Base-by-base conservation (phyloP, 1,284 basidiomycete species). In the Tilletia walkeri region DNA sequence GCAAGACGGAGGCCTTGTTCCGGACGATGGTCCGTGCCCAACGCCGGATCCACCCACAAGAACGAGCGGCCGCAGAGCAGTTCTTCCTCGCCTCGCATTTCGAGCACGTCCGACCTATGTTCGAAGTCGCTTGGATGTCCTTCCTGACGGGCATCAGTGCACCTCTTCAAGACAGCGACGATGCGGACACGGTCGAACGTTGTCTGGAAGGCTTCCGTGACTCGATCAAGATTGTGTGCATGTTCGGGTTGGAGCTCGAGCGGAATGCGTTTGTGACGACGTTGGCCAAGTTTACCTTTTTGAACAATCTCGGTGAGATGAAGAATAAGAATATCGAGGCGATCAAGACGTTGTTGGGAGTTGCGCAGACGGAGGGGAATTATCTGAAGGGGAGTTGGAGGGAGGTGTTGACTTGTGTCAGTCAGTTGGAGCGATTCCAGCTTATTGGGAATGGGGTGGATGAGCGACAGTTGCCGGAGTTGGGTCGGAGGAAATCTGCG, bases 391-490 rank as follows among this genome's bases (percentile, higher is more conserved):
- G 82, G 41, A 80, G 78, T 69, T 83, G 82, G 82, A 71, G 80
- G n/a, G 82, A 83, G 71, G 75, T 83, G 41, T 71, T 83, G 30
- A 80, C 81, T 4, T 83, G 82, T 69, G 82, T 83, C 54, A 80
- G 78, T 68, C 81, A 82, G 72, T 72, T 83, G 50, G 82, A 83
- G 70, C 75, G 82, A 4, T 83, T 83, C 78, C 82, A 83, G 75
- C 76, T 83, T 16, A 82, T 83, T 71, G 78, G 78, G 48, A 77
- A 80, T 14, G 84, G 84, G 9, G 81, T 85, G 67, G 85, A 86
- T 67, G 84, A 84, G 59, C 76, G 84, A 65, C 93, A 95, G 71
- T 86, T 94, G 14, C 89, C 91, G 0, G 94, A 97, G 72, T 82
- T 89, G 49, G 89, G 90, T 56, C 88, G 91, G 73, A 91, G 92